A percentile compares a stretch with the other conserved stretches of the same genome.
phyloP scores from a whole-genome alignment of 78 protist genomes.

The Pigoraptor vietnamica region DNA sequence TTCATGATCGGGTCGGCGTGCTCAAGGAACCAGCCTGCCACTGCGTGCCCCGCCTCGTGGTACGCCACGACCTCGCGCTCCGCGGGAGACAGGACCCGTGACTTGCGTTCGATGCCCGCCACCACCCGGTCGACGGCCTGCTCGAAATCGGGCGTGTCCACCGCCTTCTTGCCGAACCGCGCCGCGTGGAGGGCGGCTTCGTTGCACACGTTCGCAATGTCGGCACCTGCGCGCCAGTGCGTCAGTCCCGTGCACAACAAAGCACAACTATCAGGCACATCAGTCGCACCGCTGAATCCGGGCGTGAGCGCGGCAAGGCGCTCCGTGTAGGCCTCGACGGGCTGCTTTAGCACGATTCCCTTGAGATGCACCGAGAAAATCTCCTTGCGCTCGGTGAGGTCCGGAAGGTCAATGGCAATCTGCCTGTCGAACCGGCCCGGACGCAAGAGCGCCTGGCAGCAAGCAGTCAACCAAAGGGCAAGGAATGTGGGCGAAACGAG shows the following conservation, averaged over 20 bases:
- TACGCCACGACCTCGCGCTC: conserved; percentile 87
- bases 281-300: conserved; percentile 77
- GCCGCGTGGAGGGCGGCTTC: conserved; percentile 93
- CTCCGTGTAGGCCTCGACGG: conserved; percentile 30
- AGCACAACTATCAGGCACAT: too few relatives aligned
- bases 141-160: conserved; percentile 75
- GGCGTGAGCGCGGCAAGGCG: conserved; percentile 72
- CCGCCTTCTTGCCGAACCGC: conserved; percentile 28
- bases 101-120: conserved; percentile 73
- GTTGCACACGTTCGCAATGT: conserved; percentile 90
- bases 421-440: conserved; percentile 97
- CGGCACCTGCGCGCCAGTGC: conserved; percentile 87
- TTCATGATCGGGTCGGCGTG: conserved; percentile 91
- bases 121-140: conserved; percentile 93
- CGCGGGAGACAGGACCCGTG: conserved; percentile 41
- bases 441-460: conserved; percentile 84
- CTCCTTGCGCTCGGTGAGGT: conserved; percentile 70
- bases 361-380: conserved; percentile 91
- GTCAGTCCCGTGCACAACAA: too few relatives aligned
- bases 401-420: conserved; percentile 88
- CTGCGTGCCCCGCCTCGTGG: conserved; percentile 99
- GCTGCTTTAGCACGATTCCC: conserved; percentile 30
- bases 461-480: not conserved
- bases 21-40: conserved; percentile 93
- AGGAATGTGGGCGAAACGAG: too few relatives aligned